Evolutionary conservation across 768 basidiomycete genomes (phyloP).

Genomic region (Termitomyces bulborhizus): DNA sequence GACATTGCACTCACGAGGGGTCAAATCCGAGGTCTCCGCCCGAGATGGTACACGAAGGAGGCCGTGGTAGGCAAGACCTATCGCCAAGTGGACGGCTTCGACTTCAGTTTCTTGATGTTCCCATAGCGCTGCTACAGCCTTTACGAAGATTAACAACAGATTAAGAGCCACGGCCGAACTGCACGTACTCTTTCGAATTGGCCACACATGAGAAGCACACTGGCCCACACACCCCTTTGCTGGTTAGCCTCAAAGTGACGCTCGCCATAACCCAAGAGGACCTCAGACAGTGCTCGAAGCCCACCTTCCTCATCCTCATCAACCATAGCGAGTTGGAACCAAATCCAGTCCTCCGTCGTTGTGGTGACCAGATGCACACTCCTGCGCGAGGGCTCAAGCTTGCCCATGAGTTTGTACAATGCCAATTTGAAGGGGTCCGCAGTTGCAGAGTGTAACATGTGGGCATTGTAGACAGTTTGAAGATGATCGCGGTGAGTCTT

Average conservation of each 20-base stretch:
- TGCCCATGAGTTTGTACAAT: constrained; percentile 92
- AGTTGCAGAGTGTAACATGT: constrained; percentile 83
- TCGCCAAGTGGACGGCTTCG: constrained; percentile 91
- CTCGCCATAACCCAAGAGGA: constrained; percentile 71
- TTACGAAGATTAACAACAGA: not conserved
- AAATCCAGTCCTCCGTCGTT: constrained; percentile 97
- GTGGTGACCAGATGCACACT: constrained; percentile 79
- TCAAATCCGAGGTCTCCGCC: constrained; percentile 80
- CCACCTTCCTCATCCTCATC: constrained; percentile 82
- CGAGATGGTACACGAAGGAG: constrained; percentile 77
- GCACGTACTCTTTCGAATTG: constrained; percentile 83
- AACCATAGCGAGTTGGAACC: constrained; percentile 93
- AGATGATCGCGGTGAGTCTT: constrained; percentile 77
- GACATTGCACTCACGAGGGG: constrained; percentile 46
- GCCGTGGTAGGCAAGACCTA: constrained; percentile 91
- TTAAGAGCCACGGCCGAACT: not conserved
- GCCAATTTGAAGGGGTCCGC: constrained; percentile 96
- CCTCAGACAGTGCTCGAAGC: constrained; percentile 67
- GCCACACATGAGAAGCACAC: constrained; percentile 83
- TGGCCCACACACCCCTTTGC: constrained; percentile 70
- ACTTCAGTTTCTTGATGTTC: constrained; percentile 82
- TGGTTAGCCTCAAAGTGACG: constrained; percentile 73
- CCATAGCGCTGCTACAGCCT: constrained; percentile 91
- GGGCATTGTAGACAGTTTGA: constrained; percentile 73
- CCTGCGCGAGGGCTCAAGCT: constrained; percentile 76